phyloP scores from a whole-genome alignment of 2,329 filamentous ascomycete species.

The Penicillium sp. region DNA sequence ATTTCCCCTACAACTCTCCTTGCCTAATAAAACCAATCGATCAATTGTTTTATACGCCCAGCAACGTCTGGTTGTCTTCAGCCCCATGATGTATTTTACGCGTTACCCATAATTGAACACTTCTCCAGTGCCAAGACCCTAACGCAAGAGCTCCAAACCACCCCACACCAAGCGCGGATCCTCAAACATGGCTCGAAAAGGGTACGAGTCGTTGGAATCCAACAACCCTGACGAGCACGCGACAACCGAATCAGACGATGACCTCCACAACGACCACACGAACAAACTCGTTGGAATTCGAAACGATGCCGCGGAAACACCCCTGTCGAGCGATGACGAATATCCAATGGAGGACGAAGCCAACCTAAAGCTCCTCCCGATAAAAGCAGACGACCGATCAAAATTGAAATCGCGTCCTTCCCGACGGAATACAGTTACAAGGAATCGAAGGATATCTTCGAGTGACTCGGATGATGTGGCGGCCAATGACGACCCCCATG shows the following conservation, averaged over 20 bases:
- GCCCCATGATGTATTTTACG: conserved; percentile 1
- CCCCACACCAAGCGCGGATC: conserved; percentile 2
- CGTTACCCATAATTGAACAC: background rate
- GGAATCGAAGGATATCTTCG: background rate
- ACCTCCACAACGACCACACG: background rate
- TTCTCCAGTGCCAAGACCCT: conserved; percentile 3
- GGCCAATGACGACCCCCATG: conserved; percentile 9
- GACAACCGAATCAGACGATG: background rate
- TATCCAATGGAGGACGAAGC: conserved; percentile 6
- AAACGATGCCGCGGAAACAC: background rate
- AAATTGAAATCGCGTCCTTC: background rate
- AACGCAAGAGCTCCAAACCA: conserved; percentile 3
- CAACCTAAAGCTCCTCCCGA: conserved; percentile 16
- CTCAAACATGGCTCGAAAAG: conserved; percentile 3
- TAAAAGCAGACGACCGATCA: background rate
- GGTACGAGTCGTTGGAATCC: conserved; percentile 11
- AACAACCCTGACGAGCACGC: background rate
- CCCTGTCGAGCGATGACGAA: background rate
- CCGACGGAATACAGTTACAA: background rate
- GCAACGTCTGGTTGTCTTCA: background rate
- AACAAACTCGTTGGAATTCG: background rate
- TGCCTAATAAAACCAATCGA: background rate
- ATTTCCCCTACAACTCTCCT: background rate
- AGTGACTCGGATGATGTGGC: background rate
- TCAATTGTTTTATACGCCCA: background rate